These are phyloP conservation scores for Magnolia sinica DNA, from an alignment of 164 flowering plant genomes.

Conservation along the genomic window DNA sequence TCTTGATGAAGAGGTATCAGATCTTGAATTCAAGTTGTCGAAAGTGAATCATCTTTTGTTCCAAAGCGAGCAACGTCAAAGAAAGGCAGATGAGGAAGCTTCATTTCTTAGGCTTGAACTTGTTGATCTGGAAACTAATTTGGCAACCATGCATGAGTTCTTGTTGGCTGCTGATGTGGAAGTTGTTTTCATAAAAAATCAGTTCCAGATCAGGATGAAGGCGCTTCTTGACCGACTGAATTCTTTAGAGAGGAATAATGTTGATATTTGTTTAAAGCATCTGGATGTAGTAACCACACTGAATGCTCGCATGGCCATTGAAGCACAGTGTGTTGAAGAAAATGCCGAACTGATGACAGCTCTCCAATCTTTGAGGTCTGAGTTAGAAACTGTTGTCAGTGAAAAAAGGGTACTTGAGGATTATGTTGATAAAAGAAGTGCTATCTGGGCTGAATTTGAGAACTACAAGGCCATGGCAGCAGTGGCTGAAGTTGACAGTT, in stretches of 20 bases:
- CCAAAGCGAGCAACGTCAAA: conserved; percentile 27
- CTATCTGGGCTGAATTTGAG: conserved; percentile 36
- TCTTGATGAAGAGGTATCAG: conserved; percentile 26
- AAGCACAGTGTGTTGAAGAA: conserved; percentile 45
- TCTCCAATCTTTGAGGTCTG: conserved; percentile 45
- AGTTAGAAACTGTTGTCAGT: conserved; percentile 38
- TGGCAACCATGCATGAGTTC: conserved; percentile 37
- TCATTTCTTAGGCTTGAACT: conserved; percentile 23
- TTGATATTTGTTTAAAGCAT: conserved; percentile 43
- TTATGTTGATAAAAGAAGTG: conserved; percentile 24
- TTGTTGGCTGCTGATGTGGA: conserved; percentile 56
- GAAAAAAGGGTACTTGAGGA: conserved; percentile 31
- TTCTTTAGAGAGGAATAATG: conserved; percentile 27
- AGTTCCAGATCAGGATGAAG: conserved; percentile 32
- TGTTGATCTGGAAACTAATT: conserved; percentile 39
- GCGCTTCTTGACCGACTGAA: conserved; percentile 42
- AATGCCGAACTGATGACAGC: conserved; percentile 34
- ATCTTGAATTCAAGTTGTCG: conserved; percentile 51
- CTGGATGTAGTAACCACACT: conserved; percentile 35
- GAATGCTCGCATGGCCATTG: conserved; percentile 34
- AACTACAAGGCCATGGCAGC: conserved; percentile 31
- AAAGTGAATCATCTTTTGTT: conserved; percentile 27
- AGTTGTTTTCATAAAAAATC: conserved; percentile 35
- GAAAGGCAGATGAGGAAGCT: conserved; percentile 30
- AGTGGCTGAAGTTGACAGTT: conserved; percentile 17